Conservation (phyloP, 2,329 filamentous ascomycete species). For the Epichloe sp. region DNA sequence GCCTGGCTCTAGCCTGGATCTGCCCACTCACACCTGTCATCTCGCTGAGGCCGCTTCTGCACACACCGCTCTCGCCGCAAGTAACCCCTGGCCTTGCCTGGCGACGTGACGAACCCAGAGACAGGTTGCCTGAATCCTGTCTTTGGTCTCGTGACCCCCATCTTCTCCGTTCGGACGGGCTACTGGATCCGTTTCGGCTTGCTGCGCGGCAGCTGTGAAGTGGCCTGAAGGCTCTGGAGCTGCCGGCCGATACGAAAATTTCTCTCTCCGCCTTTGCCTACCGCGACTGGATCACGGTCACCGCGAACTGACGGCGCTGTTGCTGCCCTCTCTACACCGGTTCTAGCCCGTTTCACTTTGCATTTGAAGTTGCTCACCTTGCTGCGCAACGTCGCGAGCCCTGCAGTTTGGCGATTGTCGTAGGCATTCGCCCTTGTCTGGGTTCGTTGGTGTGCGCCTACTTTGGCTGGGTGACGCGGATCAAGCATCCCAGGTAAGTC, state of each 20-base stretch:
- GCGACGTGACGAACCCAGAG: not conserved
- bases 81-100: conserved; percentile 1
- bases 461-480: not conserved
- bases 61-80: not conserved
- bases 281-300: conserved; percentile 9
- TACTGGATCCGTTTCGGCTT: conserved; percentile 3
- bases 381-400: not conserved
- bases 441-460: conserved; percentile 1
- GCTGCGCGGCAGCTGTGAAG: conserved; percentile 6
- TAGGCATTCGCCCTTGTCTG: not conserved
- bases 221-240: conserved; percentile 6
- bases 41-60: not conserved
- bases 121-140: not conserved
- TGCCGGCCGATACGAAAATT: conserved; percentile 19
- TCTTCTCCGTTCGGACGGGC: conserved; percentile 4
- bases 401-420: not conserved
- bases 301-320: conserved; percentile 6
- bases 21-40: conserved; percentile 6
- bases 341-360: not conserved
- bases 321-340: not conserved
- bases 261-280: conserved; percentile 15
- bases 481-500: not conserved
- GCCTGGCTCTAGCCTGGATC: conserved; percentile 2
- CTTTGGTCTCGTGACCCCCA: conserved; percentile 6
- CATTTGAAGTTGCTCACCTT: not conserved